These are phyloP conservation scores for sorghum (Sorghum bicolor) DNA, from an alignment of 176 grass and related monocot species.

Conservation along the genomic window Sorghum_bicolor_NCBIv3 NC_012875.2:59494501-59495000, in stretches of 20 bases:
- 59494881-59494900: not conserved
- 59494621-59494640: slow-evolving; percentile 82
- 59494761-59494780: no score
- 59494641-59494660: slow-evolving; percentile 65
- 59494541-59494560: slow-evolving; percentile 75
- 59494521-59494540: not conserved
- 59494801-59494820: not conserved
- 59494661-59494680: slow-evolving; percentile 84
- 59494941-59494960: not conserved
- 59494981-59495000: not conserved
- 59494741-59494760: not conserved
- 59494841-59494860: not conserved
- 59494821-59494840: not conserved
- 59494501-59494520: not conserved
- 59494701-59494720: slow-evolving; percentile 86
- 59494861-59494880: not conserved
- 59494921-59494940: not conserved
- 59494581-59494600: slow-evolving; percentile 73
- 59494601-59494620: slow-evolving; percentile 49
- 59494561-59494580: slow-evolving; percentile 63
- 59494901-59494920: not conserved
- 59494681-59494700: slow-evolving; percentile 72
- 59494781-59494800: not conserved
- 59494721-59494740: slow-evolving; percentile 54
- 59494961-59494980: not conserved